Conservation (phyloP, 768 basidiomycete species). For the Phylloporus sp. region DNA sequence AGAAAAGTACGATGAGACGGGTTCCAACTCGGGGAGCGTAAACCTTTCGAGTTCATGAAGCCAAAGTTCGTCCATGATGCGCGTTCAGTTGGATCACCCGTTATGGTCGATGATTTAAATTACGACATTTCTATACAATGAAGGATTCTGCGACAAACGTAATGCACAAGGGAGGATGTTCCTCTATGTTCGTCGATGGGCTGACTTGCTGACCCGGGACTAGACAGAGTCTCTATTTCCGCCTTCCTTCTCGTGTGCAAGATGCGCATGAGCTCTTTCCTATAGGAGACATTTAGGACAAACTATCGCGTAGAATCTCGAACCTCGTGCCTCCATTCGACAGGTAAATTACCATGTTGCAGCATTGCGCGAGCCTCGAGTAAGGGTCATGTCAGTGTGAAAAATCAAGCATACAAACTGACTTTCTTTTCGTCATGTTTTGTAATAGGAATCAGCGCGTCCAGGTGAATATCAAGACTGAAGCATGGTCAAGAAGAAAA, state of each 20-base stretch:
- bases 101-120: too few species aligned
- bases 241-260: slow-evolving; percentile 82
- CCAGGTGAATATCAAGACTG: slow-evolving; percentile 57
- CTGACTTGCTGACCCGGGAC: slow-evolving; percentile 2
- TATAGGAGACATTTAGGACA: slow-evolving; percentile 27
- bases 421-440: slow-evolving; percentile 75
- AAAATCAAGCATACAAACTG: slow-evolving; percentile 2
- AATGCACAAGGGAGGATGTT: slow-evolving; percentile 20
- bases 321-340: slow-evolving; percentile 58
- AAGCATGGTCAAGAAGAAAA: background rate
- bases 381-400: background rate
- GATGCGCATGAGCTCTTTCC: slow-evolving; percentile 79
- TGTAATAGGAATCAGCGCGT: slow-evolving; percentile 64
- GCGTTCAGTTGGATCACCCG: too few species aligned
- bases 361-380: slow-evolving; percentile 65
- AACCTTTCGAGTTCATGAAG: slow-evolving; percentile 15
- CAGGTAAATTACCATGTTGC: slow-evolving; percentile 43
- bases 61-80: too few species aligned
- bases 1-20: slow-evolving; percentile 47
- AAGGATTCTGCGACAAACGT: slow-evolving; percentile 25
- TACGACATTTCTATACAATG: slow-evolving; percentile 26
- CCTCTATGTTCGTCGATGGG: slow-evolving; percentile 6
- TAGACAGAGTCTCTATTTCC: slow-evolving; percentile 73
- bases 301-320: background rate
- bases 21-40: slow-evolving; percentile 30